Percentiles rank a stretch among this genome's conserved stretches.
Evolutionary conservation across 2,329 filamentous ascomycete species (phyloP).

Genomic region (Aureobasidium subglaciale): DNA sequence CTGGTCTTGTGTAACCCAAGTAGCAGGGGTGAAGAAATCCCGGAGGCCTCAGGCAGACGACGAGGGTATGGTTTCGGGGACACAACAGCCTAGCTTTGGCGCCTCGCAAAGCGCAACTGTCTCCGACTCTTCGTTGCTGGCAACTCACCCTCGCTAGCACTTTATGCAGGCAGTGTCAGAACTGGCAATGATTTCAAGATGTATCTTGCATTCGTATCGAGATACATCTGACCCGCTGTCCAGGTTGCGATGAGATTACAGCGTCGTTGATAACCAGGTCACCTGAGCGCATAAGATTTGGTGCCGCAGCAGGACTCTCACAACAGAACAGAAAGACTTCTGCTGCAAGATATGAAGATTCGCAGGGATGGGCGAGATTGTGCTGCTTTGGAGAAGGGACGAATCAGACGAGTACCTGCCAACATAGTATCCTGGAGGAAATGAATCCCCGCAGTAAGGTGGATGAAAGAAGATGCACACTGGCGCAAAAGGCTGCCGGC

Average conservation of each 20-base stretch:
- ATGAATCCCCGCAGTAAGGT: not conserved
- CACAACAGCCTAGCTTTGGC: not conserved
- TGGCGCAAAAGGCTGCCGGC: not conserved
- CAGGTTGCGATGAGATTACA: not conserved
- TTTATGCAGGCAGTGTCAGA: not conserved
- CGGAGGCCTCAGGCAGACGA: not conserved
- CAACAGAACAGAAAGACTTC: not conserved
- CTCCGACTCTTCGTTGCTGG: not conserved
- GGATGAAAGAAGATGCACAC: not conserved
- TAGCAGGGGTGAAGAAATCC: not conserved
- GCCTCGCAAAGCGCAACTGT: not conserved
- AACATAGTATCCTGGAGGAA: no score
- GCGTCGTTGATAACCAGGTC: not conserved
- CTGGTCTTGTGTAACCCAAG: not conserved
- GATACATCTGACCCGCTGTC: not conserved
- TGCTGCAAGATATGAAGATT: not conserved
- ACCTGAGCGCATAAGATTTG: not conserved
- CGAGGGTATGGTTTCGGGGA: not conserved
- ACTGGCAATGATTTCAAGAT: not conserved
- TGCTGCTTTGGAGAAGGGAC: not conserved
- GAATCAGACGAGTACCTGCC: not conserved
- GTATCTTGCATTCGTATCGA: slow-evolving; percentile 6
- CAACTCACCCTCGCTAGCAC: not conserved
- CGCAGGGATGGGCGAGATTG: not conserved
- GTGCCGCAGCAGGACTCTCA: not conserved